Conservation (phyloP, 2,329 filamentous ascomycete species). For the Drechslerella coelobrocha region DNA sequence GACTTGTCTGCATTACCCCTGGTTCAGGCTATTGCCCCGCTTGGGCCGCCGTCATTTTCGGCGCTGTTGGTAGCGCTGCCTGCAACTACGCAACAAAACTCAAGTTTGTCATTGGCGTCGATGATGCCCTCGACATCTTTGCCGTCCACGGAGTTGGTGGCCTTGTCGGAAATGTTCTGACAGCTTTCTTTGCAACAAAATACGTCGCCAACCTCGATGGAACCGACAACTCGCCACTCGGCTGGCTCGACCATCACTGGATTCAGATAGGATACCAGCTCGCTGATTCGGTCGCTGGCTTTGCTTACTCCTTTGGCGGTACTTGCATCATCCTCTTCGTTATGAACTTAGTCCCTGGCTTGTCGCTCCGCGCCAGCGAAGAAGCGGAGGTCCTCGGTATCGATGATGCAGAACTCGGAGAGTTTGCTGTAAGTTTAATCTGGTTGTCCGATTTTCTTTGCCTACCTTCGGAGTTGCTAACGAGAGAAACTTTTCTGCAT, state of each 20-base stretch:
- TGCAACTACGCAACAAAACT: constrained; percentile 92
- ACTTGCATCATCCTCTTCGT: constrained; percentile 81
- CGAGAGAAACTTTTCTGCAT: constrained; percentile 15
- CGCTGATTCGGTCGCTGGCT: constrained; percentile 78
- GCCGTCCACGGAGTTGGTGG: constrained; percentile 81
- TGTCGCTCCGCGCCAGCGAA: constrained; percentile 75
- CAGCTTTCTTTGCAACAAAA: constrained; percentile 82
- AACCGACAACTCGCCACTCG: constrained; percentile 69
- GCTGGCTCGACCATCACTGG: constrained; percentile 85
- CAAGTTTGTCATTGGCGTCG: constrained; percentile 80
- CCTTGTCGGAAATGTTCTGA: constrained; percentile 78
- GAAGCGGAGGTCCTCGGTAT: constrained; percentile 84
- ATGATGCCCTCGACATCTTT: constrained; percentile 88
- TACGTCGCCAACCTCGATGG: constrained; percentile 85
- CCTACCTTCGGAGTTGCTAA: no score
- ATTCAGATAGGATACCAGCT: constrained; percentile 83
- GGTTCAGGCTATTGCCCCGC: constrained; percentile 77
- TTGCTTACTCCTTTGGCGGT: constrained; percentile 77
- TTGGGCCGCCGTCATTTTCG: constrained; percentile 83
- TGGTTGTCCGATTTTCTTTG: no score
- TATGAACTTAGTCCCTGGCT: constrained; percentile 77
- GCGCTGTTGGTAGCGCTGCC: constrained; percentile 74
- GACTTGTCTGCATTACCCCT: constrained; percentile 85
- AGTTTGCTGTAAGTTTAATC: constrained; percentile 76
- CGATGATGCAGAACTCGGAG: constrained; percentile 87